These are phyloP conservation scores for Cercospora sp. DNA, from an alignment of 2,329 filamentous ascomycete species.

Conservation along the genomic window DNA sequence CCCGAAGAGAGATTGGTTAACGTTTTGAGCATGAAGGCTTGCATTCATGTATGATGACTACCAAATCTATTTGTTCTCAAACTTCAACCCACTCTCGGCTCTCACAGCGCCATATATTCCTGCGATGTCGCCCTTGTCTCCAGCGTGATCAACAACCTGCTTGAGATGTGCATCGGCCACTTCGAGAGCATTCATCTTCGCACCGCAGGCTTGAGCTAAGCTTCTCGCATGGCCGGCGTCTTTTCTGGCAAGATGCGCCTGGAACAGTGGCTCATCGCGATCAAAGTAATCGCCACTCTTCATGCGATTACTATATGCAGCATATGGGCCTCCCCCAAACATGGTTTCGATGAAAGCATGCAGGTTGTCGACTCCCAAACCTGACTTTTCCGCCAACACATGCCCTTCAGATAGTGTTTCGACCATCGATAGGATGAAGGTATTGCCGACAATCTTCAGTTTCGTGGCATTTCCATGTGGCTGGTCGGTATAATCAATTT, in stretches of 20 bases:
- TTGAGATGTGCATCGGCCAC: conserved; percentile 68
- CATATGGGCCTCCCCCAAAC: conserved; percentile 74
- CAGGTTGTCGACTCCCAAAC: conserved; percentile 68
- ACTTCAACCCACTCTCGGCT: conserved; percentile 71
- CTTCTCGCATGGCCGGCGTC: conserved; percentile 73
- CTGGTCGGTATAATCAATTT: conserved; percentile 70
- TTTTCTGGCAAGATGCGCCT: conserved; percentile 78
- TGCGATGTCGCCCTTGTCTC: conserved; percentile 73
- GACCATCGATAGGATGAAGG: conserved; percentile 80
- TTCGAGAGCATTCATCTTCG: conserved; percentile 64
- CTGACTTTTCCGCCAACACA: conserved; percentile 75
- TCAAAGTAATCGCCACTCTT: conserved; percentile 72
- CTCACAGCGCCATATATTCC: conserved; percentile 80
- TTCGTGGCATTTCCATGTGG: conserved; percentile 67
- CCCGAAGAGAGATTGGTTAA: neutral
- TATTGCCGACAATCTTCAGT: conserved; percentile 83
- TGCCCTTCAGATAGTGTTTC: conserved; percentile 77
- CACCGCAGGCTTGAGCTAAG: conserved; percentile 64
- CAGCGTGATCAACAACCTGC: conserved; percentile 67
- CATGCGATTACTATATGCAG: conserved; percentile 75
- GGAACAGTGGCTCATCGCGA: conserved; percentile 75
- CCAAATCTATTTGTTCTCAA: conserved; percentile 50
- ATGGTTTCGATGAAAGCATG: conserved; percentile 70
- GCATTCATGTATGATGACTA: neutral
- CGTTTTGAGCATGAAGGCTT: neutral